Base-by-base conservation (phyloP, 305 asterid genomes). In the Fraxinus ornus region DNA sequence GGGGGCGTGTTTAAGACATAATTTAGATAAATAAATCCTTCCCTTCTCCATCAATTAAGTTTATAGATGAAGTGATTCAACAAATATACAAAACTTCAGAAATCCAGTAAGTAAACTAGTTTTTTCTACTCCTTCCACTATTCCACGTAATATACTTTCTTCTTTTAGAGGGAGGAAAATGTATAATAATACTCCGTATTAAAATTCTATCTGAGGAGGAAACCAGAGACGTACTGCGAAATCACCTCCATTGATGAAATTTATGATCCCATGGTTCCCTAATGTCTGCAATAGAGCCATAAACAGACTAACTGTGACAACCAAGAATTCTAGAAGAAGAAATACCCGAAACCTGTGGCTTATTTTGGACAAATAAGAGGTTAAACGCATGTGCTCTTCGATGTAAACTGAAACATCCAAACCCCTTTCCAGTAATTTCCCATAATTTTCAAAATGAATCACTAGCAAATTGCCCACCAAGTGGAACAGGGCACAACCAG, bases 341-440 rank as follows among this genome's bases (percentile, higher is more conserved):
- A 91, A 93, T 62, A 90, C 78, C 73, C 97, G 86, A 77, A 93
- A 93, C 80, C 95, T 87, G 85, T 92, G 98, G 80, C 97, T 93
- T 86, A 93, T 91, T 86, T 91, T 93, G 2, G 98, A 93, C 15
- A 91, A 81, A 84, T 86, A 89, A 35, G 86, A 75, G 15, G 89
- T 86, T n/a, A 93, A 90, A 70, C 70, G 89, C 93, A 88, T 88
- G 89, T 93, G 97, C 84, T 92, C 98, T 81, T 93, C 91, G 2
- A 93, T 91, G 88, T 90, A 90, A 83, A 87, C 85, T 6, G 93
- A 91, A 77, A 92, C 89, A 80, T 91, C 95, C 89, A 86, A 76
- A 90, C 92, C 94, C 35, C 55, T 86, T 86, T 93, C 98, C 72
- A 92, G 90, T 76, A 93, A 83, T 72, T 92, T 87, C 80, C 95